Base-by-base conservation (phyloP, 2,329 filamentous ascomycete genomes). In the Exophiala dermatitidis region DNA sequence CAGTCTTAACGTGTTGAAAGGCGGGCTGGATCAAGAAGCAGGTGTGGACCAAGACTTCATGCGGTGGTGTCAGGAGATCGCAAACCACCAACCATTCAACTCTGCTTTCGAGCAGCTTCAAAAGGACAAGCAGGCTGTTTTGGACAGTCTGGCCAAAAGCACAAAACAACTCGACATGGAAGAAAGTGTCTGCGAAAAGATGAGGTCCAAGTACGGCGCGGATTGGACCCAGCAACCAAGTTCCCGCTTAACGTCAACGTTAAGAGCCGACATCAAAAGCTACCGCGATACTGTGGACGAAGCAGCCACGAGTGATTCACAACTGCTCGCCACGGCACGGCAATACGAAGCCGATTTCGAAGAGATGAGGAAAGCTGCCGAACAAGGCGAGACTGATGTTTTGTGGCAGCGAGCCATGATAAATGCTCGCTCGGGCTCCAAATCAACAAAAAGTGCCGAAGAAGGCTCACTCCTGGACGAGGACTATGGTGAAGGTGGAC, bases 161-260 rank as follows among this genome's bases (percentile, higher is more conserved):
- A 83, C 84, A 51, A 95, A 95, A 68, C 87, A 94, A 64, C 73
- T 98, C 40, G 93, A 98, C 62, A 90, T 93, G 83, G 93, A 98
- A 69, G 94, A 97, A 72, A 94, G 88, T 52, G 88, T 97, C 0
- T 98, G 93, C 68, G 93, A 98, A 69, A 98, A 97, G 76, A 98
- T 98, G 93, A 82, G 93, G 44, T 94, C 90, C 8, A 98, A 98
- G 68, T 97, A 97, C 67, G 90, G 91, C 51, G 80, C 78, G 30
- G 91, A 97, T 50, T 98, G 93, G 93, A 95, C 89, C 12, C 93
- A 98, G 65, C 93, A 98, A 65, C 93, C 93, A 7, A 97, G 91
- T 67, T 88, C 88, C 32, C 80, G 88, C 52, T 78, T 98, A 38
- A 98, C 91, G 1, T 84, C 87, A 3, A 97, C 91, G 0, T 73